Evolutionary conservation across 306 rosid genomes (phyloP), one percentile per base, ranked within the genome.

Genomic region (Hippophae rhamnoides): DNA sequence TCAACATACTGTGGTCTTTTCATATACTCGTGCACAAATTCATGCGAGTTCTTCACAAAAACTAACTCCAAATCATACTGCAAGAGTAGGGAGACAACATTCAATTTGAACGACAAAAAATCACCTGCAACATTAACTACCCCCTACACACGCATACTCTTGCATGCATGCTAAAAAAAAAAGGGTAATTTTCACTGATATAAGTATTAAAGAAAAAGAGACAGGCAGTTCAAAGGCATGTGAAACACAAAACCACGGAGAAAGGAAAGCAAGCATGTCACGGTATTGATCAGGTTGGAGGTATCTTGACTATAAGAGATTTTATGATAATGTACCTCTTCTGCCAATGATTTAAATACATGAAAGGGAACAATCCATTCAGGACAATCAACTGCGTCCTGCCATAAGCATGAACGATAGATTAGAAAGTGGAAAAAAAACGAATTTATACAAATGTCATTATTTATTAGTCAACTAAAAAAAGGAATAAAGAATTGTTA

Each of bases 311-410:
- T 7, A 13, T 13, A 40, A 14, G 14, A 25, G n/a, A 52, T 47
- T 38, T 47, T 13, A 53, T 42, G 42, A 13, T 23, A 41, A 56
- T 47, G 54, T 61, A 92, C 99, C 93, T 92, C 97, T 80, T 93
- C 99, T 1, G 95, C 95, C 75, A 93, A 75, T 7, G 88, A 65
- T 71, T 88, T 86, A 71, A 93, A 93, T 50, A 85, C 38, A 9
- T 93, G 75, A 65, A 88, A 88, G 18, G 99, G 99, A 56, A 86
- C 99, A 43, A 92, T 79, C 95, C 95, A 88, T 75, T 88, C 99
- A 23, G 96, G 99, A 71, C 96, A 88, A 77, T 88, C 99, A 69
- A 93, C 99, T 13, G 94, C 99, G 63, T 93, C 99, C 99, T 90
- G 80, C 78, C 69, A 71, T 57, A 66, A 66, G 43, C 47, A 60